These are phyloP conservation scores for Yarrowia sp. DNA, from an alignment of 805 yeast genomes.

Conservation along the genomic window DNA sequence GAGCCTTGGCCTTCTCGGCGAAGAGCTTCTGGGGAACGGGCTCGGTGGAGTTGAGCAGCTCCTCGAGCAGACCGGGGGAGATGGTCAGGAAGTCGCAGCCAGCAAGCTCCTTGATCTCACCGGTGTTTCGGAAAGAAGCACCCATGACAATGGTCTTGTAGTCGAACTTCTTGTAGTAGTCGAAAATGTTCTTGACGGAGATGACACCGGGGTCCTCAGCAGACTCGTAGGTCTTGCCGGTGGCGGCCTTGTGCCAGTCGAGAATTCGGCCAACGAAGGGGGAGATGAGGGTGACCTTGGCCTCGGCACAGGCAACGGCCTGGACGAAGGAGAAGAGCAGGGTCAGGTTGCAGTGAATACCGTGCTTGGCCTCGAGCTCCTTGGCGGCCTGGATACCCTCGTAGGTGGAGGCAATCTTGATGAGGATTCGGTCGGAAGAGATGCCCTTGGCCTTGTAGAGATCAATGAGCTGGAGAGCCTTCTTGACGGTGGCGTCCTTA, in stretches of 20 bases:
- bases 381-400: conserved; percentile 99
- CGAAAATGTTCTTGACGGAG: conserved; percentile 83
- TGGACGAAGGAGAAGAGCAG: conserved; percentile 91
- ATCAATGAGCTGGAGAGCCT: conserved; percentile 86
- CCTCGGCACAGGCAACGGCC: conserved; percentile 99
- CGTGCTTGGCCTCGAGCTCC: conserved; percentile 87
- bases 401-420: conserved; percentile 97
- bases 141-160: conserved; percentile 99
- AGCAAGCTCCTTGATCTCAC: conserved; percentile 93
- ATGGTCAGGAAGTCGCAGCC: conserved; percentile 97
- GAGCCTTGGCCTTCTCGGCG: conserved; percentile 55
- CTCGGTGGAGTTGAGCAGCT: conserved; percentile 72
- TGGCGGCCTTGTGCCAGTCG: conserved; percentile 95
- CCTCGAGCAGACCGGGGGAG: conserved; percentile 87
- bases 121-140: conserved; percentile 97
- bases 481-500: conserved; percentile 87
- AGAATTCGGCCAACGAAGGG: conserved; percentile 99
- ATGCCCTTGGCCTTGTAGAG: conserved; percentile 85
- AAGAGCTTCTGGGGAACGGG: conserved; percentile 80
- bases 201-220: conserved; percentile 93
- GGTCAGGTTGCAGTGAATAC: conserved; percentile 92
- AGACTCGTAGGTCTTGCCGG: conserved; percentile 80
- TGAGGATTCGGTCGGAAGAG: conserved; percentile 81
- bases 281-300: conserved; percentile 89
- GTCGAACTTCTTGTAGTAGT: conserved; percentile 96